Base-by-base conservation (phyloP, 192 early-diverging fungal species). In the Gaertneriomyces semiglobifer region DNA sequence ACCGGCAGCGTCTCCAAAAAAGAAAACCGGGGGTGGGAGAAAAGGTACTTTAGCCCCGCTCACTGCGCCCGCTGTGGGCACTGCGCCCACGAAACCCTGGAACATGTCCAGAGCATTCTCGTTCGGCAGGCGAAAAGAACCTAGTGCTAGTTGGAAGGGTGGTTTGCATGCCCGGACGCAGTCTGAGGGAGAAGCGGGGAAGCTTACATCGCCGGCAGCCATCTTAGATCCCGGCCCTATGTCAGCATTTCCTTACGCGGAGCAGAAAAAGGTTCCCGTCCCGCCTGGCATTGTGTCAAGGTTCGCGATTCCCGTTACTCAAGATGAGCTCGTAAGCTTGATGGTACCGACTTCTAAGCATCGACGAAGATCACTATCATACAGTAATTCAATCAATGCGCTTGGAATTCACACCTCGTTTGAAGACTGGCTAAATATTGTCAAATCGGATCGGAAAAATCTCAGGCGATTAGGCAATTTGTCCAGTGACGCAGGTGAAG, bases 371-470 rank as follows among this genome's bases (percentile, higher is more conserved):
- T 56, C 77, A 1, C 56, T 83, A 11, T 78, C 75, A 6, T 83
- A 77, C 54, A 53, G 46, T 43, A 83, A 83, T 62, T 68, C 77
- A 5, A 69, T 83, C 12, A 71, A 54, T 11, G 75, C 81, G 4
- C 39, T 52, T 43, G 79, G 79, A 6, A 63, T n/a, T 8, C 65
- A 25, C n/a, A 75, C 75, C 3, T 47, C 67, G 4, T 72, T 80
- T 53, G 65, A 79, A 56, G 81, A 83, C 39, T 83, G 81, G 81
- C 39, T 74, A 5, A 25, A 50, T 11, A 76, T 79, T 76, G 70
- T 83, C n/a, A 44, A 55, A 14, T 6, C 56, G 14, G 76, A 78
- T 42, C 63, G 60, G 16, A 44, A 25, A 45, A 41, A 39, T 16
- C 53, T 65, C 16, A 11, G 20, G 41, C 54, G 56, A 6, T 41